Evolutionary conservation across 768 basidiomycete genomes (phyloP).

Genomic region (Suillus tomentosus): DNA sequence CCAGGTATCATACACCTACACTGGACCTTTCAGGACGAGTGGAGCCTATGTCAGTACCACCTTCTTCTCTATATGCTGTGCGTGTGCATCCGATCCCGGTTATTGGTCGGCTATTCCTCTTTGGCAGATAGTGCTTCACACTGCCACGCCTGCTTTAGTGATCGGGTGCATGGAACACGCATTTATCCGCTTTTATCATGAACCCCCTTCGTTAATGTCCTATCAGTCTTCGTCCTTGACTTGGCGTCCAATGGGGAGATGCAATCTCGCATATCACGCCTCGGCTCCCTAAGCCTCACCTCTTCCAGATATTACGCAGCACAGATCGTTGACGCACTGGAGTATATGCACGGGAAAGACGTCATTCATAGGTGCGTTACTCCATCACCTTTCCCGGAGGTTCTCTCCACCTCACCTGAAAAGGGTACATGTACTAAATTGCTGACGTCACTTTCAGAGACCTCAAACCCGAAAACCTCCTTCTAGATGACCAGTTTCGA

Average conservation of each 20-base stretch:
- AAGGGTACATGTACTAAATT: neutral
- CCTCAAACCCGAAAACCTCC: conserved; percentile 84
- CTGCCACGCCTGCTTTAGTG: neutral
- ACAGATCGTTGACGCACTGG: conserved; percentile 85
- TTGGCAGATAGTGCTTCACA: neutral
- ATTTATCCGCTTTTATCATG: neutral
- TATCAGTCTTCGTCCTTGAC: conserved; percentile 75
- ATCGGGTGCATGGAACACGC: neutral
- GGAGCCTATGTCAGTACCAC: conserved; percentile 59
- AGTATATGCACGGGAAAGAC: conserved; percentile 88
- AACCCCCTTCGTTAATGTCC: conserved; percentile 17
- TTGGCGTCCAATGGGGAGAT: conserved; percentile 78
- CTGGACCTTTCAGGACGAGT: conserved; percentile 85
- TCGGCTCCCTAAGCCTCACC: conserved; percentile 83
- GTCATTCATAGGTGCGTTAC: conserved; percentile 76
- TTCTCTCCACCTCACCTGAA: neutral
- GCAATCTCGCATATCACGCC: conserved; percentile 65
- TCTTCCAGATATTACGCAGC: conserved; percentile 87
- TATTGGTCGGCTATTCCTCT: neutral
- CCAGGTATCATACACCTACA: conserved; percentile 81
- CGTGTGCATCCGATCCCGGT: conserved; percentile 7
- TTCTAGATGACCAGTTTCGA: conserved; percentile 84
- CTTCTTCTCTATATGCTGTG: neutral
- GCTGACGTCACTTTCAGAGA: conserved; percentile 45
- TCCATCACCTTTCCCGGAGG: conserved; percentile 11